Percentiles rank a stretch among this genome's conserved stretches.
Evolutionary conservation across 2,329 filamentous ascomycete genomes (phyloP).

Genomic region (Stachybotrys chlorohalonatus): DNA sequence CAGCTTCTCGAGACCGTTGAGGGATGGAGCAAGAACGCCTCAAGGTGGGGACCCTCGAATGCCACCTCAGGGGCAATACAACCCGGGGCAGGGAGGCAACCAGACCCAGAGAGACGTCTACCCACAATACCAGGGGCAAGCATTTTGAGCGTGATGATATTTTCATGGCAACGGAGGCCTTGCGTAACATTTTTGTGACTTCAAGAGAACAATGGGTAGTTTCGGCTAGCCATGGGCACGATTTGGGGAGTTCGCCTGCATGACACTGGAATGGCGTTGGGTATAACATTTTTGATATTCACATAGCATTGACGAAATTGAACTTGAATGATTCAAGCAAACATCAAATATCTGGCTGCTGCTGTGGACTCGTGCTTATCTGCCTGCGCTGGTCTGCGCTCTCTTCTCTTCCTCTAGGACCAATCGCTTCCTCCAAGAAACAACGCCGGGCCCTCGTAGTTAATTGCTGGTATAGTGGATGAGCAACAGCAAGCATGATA

Average conservation of each 20-base stretch:
- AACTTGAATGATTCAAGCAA: neutral
- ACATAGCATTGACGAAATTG: neutral
- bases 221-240: neutral
- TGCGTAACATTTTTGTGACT: neutral
- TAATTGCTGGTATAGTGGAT: no score
- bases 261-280: neutral
- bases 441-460: no score
- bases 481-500: no score
- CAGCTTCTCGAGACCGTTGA: conserved; percentile 24
- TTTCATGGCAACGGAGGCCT: neutral
- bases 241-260: neutral
- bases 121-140: conserved; percentile 26
- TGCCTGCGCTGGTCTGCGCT: no score
- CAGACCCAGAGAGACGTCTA: conserved; percentile 13
- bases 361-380: no score
- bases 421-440: no score
- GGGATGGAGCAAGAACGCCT: conserved; percentile 14
- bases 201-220: neutral
- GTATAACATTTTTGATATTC: neutral
- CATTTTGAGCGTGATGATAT: conserved; percentile 15
- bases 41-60: conserved; percentile 16
- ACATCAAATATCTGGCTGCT: no score
- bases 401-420: no score
- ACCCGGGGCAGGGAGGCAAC: conserved; percentile 7
- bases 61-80: conserved; percentile 21